Base-by-base conservation (phyloP, 2,329 filamentous ascomycete species). In the Nothophoma quercina region DNA sequence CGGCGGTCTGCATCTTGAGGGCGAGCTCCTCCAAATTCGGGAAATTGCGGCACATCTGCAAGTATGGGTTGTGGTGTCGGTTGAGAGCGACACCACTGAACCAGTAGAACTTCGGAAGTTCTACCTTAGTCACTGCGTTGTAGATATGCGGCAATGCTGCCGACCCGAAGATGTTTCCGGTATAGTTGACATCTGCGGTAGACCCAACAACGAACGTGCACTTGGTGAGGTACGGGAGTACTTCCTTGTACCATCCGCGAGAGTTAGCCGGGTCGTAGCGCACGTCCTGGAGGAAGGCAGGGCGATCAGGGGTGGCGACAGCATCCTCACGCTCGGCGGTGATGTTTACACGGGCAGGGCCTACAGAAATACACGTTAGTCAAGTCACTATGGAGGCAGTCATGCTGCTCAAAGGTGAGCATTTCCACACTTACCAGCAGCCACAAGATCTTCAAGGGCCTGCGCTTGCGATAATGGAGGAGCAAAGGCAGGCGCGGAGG, bases 11-110 rank as follows among this genome's bases (percentile, higher is more conserved):
- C 1, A 79, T 96, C 8, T 92, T 96, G 73, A 84, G 91, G 32
- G 85, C 85, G 65, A 93, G 90, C 8, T 88, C 88, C 0, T 83
- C 86, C 0, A 96, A 96, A 70, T 81, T 92, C 2, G 89, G 91
- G 3, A 96, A 91, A 65, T 85, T 91, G 10, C 74, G 96, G 43
- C 91, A 96, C 67, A 93, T 96, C 64, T 91, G 91, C 0, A 91
- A 86, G 63, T 91, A 91, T 51, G 93, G 97, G 69, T 96, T 98
- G 69, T 86, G 91, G 1, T 95, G 96, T 64, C 93, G 97, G 2
- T 81, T 0, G 77, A 96, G 13, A 88, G 96, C 62, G 87, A 93
- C 65, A 88, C 89, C 70, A 82, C 87, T 3, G 76, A 76, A 51
- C 68, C 73, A 15, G 75, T 78, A 23, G 75, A 79, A 51, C 69